Conservation (phyloP, 2,329 filamentous ascomycete genomes). For the Pseudogymnoascus sp. region DNA sequence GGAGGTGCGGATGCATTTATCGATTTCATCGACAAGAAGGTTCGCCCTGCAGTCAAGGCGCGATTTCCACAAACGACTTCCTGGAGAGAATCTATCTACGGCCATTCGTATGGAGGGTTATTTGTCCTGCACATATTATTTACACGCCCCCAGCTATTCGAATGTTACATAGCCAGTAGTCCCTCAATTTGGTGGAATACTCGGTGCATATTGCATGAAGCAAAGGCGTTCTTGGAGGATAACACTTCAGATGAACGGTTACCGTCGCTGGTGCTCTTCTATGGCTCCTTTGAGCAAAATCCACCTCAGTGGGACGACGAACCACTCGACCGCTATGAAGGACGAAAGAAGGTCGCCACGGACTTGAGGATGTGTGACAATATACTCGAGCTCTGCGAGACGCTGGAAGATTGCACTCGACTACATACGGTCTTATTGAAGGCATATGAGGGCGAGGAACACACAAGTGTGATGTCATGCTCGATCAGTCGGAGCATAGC, state of each 20-base stretch:
- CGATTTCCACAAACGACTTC: neutral
- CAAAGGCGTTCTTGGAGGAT: neutral
- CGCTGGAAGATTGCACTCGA: neutral
- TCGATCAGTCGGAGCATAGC: neutral
- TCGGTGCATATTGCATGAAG: neutral
- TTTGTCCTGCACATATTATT: neutral
- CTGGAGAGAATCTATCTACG: neutral
- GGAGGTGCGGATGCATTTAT: neutral
- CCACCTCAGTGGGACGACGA: neutral
- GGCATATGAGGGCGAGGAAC: neutral
- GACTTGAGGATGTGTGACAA: slow-evolving; percentile 3
- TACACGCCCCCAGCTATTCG: neutral
- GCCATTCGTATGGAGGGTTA: neutral
- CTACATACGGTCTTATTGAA: neutral
- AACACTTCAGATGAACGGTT: neutral
- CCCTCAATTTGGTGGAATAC: slow-evolving; percentile 1
- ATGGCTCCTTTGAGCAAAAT: neutral
- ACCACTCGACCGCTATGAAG: neutral
- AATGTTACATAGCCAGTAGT: neutral
- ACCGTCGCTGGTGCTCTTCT: neutral
- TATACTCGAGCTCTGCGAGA: neutral
- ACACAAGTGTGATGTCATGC: neutral
- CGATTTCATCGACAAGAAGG: neutral
- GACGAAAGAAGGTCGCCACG: neutral
- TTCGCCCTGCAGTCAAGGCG: neutral